A percentile compares a stretch with the other conserved stretches of the same genome.
Conservation (phyloP, 768 basidiomycete species). For the Sarcodon sp. region DNA sequence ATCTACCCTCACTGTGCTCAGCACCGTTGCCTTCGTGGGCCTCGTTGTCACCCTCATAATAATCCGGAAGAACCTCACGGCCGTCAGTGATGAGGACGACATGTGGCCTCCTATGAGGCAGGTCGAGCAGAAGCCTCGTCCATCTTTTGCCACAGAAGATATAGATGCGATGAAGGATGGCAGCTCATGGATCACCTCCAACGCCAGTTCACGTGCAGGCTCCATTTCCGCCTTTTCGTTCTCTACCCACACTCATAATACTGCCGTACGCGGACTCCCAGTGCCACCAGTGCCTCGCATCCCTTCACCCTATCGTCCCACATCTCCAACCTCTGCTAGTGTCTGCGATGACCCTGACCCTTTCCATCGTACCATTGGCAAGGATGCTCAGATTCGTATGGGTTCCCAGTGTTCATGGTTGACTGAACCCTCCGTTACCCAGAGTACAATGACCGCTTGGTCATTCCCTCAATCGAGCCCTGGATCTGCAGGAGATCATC, state of each 20-base stretch:
- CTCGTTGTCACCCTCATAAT: conserved; percentile 49
- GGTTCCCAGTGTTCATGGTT: conserved; percentile 69
- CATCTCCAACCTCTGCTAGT: conserved; percentile 28
- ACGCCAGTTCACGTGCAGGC: conserved; percentile 35
- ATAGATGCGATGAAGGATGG: conserved; percentile 64
- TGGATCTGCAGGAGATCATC: conserved; percentile 18
- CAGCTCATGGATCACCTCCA: conserved; percentile 72
- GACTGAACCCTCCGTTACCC: conserved; percentile 47
- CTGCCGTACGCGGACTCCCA: conserved; percentile 21
- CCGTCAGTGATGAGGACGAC: conserved; percentile 36
- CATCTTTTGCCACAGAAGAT: conserved; percentile 60
- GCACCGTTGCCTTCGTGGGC: conserved; percentile 40
- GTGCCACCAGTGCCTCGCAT: conserved; percentile 47
- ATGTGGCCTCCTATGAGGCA: conserved; percentile 48
- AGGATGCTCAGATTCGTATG: conserved; percentile 32
- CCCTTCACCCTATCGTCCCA: conserved; percentile 40
- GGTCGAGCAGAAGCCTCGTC: conserved; percentile 39
- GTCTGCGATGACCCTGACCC: conserved; percentile 40
- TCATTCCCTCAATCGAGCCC: conserved; percentile 43
- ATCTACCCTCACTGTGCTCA: conserved; percentile 34
- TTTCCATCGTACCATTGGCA: conserved; percentile 40
- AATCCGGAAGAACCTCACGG: conserved; percentile 52
- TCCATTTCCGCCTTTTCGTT: conserved; percentile 65
- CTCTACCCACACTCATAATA: conserved; percentile 42
- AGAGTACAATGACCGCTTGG: conserved; percentile 50